Evolutionary conservation across 805 yeast species (phyloP).

Genomic region (Nakazawaea wyomingensis): DNA sequence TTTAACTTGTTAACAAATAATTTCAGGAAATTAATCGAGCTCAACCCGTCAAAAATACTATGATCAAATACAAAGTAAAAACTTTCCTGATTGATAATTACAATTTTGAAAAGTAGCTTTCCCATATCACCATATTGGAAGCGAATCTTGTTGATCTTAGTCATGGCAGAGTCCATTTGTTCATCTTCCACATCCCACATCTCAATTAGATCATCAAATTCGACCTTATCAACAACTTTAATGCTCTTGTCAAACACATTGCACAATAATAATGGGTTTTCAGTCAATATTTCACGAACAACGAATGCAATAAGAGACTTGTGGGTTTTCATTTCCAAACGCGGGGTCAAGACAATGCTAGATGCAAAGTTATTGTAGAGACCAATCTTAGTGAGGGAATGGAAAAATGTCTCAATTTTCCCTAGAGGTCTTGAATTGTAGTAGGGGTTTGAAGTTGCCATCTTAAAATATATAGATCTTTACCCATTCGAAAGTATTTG

Average conservation of each 20-base stretch:
- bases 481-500: too few relatives aligned
- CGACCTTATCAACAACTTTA: slow-evolving; percentile 1
- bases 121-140: background rate
- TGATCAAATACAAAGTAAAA: slow-evolving; percentile 8
- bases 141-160: background rate
- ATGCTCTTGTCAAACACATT: slow-evolving; percentile 4
- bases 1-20: slow-evolving; percentile 1
- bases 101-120: slow-evolving; percentile 5
- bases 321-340: background rate
- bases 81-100: slow-evolving; percentile 2
- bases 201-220: slow-evolving; percentile 4
- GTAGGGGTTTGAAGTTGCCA: too few relatives aligned
- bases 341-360: background rate
- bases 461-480: too few relatives aligned
- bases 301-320: background rate
- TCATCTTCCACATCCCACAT: background rate
- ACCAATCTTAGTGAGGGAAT: background rate
- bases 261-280: slow-evolving; percentile 2
- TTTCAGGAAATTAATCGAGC: slow-evolving; percentile 1
- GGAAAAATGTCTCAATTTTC: slow-evolving; percentile 5
- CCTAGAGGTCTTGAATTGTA: slow-evolving; percentile 5
- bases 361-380: slow-evolving; percentile 6
- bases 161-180: background rate
- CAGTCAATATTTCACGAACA: background rate
- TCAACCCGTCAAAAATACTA: slow-evolving; percentile 8